These are phyloP conservation scores for Trichoderma sp. DNA, from an alignment of 2,329 filamentous ascomycete genomes.

Conservation along the genomic window DNA sequence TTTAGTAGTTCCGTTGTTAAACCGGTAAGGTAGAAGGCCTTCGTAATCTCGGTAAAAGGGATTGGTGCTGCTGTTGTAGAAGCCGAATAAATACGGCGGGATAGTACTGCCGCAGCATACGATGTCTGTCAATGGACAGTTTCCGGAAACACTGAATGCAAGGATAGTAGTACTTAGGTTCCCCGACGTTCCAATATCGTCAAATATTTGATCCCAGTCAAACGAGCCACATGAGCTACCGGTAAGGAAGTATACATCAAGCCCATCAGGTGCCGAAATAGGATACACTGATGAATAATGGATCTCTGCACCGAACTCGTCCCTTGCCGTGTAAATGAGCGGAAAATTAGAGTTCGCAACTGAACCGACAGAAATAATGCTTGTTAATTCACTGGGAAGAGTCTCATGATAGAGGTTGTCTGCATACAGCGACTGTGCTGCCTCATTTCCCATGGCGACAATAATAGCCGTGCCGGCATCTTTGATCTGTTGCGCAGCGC, in stretches of 20 bases:
- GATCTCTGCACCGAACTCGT: not conserved
- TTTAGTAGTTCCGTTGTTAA: not conserved
- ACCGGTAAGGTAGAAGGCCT: not conserved
- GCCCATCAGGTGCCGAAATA: not conserved
- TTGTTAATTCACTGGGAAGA: not conserved
- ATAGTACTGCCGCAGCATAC: not conserved
- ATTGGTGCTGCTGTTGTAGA: not conserved
- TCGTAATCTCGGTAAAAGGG: not conserved
- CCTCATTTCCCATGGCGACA: conserved; percentile 9
- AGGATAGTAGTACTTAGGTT: not conserved
- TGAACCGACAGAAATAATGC: not conserved
- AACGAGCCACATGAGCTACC: not conserved
- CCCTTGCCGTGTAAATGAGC: not conserved
- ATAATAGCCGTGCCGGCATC: not conserved
- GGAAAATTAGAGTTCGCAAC: not conserved
- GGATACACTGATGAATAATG: not conserved
- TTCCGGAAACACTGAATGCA: not conserved
- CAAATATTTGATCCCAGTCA: not conserved
- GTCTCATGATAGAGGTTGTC: not conserved
- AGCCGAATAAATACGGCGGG: not conserved
- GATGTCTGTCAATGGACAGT: not conserved
- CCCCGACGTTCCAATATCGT: not conserved
- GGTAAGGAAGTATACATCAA: not conserved
- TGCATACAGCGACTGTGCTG: not conserved
- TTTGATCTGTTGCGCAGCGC: not conserved